Evolutionary conservation across 352 stramenopile species (phyloP), one percentile per base, ranked within the genome.

Genomic region (Phytophthora nicotianae): DNA sequence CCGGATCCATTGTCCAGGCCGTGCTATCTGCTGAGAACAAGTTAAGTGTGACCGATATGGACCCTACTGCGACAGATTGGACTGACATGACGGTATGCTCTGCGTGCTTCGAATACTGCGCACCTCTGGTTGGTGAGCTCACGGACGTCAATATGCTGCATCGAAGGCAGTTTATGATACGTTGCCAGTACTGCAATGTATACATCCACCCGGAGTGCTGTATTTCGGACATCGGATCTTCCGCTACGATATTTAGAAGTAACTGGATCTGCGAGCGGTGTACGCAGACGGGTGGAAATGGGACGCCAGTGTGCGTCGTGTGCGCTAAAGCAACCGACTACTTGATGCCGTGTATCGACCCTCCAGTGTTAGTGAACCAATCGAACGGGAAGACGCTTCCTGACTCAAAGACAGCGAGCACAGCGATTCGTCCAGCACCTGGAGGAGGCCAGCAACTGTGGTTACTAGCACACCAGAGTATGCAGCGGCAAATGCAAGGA

Each of bases 231-330:
- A 81, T 90, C 47, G 79, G 81, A 2, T 74, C 73, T 6, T 81
- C 77, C 2, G 58, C 73, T 0, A 65, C 79, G 21, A 81, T 90
- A 35, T 84, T 89, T 57, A 56, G 72, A 62, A 93, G 80, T 58
- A 93, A 92, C 32, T 96, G 86, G 88, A 93, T 92, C 27, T 96
- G 88, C 51, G 88, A 96, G 49, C 73, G 76, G 0, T 96, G 88
- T 59, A 90, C 67, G 3, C 58, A 88, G 57, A 75, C 79, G 1
- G 72, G 69, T 9, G 68, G 75, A 5, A 75, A 72, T 6, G 70
- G 73, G 3, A 48, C 58, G 5, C 68, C 81, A 6, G 59, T 60
- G 9, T 96, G 88, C 45, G 27, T 87, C 37, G 66, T 92, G 0
- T 96, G 88, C 45, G 76, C 87, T 1, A 82, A 83, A 57, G 57